Evolutionary conservation across 352 stramenopile genomes (phyloP).

Genomic region (Globisporangium paddicum): DNA sequence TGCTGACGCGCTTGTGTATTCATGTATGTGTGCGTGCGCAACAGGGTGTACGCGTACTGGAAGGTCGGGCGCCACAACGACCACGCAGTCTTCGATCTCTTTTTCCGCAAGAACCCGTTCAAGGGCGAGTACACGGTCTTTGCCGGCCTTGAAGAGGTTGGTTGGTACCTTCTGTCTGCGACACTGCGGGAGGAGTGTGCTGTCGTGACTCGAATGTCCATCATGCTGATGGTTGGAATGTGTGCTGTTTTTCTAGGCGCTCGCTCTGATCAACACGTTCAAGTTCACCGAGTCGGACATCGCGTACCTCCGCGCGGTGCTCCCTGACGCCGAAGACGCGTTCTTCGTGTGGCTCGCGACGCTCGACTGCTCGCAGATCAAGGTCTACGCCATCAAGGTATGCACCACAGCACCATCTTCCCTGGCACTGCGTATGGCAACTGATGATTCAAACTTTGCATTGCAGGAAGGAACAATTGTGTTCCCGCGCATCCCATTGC

Average conservation of each 20-base stretch:
- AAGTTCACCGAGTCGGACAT: constrained; percentile 93
- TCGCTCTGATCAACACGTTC: constrained; percentile 93
- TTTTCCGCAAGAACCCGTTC: constrained; percentile 99
- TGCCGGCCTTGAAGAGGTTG: constrained; percentile 86
- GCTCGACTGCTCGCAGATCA: constrained; percentile 92
- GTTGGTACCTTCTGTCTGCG: not conserved
- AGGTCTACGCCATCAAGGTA: constrained; percentile 91
- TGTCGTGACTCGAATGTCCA: not conserved
- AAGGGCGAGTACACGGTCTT: constrained; percentile 96
- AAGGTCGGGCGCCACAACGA: constrained; percentile 94
- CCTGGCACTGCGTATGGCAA: too few relatives aligned
- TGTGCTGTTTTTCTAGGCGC: constrained; percentile 18
- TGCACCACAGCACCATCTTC: too few relatives aligned
- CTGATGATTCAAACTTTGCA: not conserved
- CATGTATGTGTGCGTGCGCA: too few relatives aligned
- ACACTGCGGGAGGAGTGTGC: not conserved
- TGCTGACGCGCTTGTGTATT: constrained; percentile 1
- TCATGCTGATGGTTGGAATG: not conserved
- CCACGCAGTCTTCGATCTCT: constrained; percentile 93
- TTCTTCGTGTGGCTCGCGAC: constrained; percentile 96
- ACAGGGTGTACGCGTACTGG: constrained; percentile 99
- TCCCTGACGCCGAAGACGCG: constrained; percentile 86
- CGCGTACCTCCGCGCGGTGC: constrained; percentile 88
- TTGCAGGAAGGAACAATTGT: constrained; percentile 92
- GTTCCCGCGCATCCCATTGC: constrained; percentile 94